A percentile compares a stretch with the other conserved stretches of the same genome.
Conservation (phyloP, 371 early-diverging fungal species). For the Apophysomyces sp. region DNA sequence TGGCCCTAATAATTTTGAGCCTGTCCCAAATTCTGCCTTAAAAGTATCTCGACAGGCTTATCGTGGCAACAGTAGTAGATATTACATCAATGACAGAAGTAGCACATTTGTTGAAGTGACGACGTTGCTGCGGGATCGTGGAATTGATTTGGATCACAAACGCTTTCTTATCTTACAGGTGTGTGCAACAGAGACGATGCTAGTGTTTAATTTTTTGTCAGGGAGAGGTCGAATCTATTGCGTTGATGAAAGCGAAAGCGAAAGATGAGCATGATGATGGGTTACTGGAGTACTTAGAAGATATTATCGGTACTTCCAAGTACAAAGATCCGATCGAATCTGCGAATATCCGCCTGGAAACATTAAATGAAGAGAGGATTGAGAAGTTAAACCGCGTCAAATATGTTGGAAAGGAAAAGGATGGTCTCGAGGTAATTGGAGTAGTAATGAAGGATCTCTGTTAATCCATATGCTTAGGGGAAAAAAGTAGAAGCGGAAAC, state of each 20-base stretch:
- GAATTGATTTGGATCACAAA: slow-evolving; percentile 99
- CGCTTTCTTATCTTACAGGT: slow-evolving; percentile 97
- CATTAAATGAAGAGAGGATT: slow-evolving; percentile 73
- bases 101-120: slow-evolving; percentile 88
- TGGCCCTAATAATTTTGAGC: slow-evolving; percentile 57
- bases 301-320: slow-evolving; percentile 97
- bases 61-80: slow-evolving; percentile 73
- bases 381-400: slow-evolving; percentile 86
- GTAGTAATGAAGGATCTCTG: background rate
- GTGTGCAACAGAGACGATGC: background rate
- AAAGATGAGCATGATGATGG: slow-evolving; percentile 94
- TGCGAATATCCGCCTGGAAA: slow-evolving; percentile 66
- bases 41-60: slow-evolving; percentile 83
- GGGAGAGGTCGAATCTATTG: slow-evolving; percentile 99
- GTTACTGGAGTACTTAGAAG: slow-evolving; percentile 98
- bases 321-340: slow-evolving; percentile 92
- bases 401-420: slow-evolving; percentile 82
- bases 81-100: slow-evolving; percentile 73
- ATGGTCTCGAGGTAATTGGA: slow-evolving; percentile 59
- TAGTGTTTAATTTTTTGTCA: slow-evolving; percentile 14
- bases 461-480: slow-evolving; percentile 37
- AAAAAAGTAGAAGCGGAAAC: slow-evolving; percentile 83
- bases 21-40: slow-evolving; percentile 72
- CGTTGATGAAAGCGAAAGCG: slow-evolving; percentile 98
- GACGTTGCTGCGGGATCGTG: slow-evolving; percentile 80